Evolutionary conservation across 2,329 filamentous ascomycete genomes (phyloP).

Genomic region (Colletotrichum simmondsii): DNA sequence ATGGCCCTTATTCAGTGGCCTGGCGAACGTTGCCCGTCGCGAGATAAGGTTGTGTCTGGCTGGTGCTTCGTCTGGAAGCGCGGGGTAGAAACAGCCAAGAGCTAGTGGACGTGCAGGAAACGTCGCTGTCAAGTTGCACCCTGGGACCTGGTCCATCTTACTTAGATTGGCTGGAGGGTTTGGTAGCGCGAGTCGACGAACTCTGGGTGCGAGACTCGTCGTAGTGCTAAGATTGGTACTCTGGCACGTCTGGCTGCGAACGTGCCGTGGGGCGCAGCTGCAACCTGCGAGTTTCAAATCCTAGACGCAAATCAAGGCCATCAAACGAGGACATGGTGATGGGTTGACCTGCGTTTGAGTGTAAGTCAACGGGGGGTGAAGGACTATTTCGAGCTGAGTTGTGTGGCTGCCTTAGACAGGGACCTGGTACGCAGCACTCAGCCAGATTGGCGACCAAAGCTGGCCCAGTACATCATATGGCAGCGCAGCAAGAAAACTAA

Average conservation of each 20-base stretch:
- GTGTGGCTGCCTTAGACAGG: background rate
- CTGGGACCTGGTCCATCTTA: background rate
- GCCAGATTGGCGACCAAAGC: background rate
- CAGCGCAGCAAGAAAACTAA: background rate
- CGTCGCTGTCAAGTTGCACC: background rate
- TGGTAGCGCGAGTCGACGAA: background rate
- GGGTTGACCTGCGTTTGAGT: background rate
- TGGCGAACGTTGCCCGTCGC: background rate
- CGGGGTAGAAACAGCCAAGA: conserved; percentile 17
- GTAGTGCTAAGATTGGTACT: background rate
- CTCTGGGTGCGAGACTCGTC: background rate
- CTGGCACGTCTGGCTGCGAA: background rate
- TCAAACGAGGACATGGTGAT: background rate
- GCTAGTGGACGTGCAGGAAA: background rate
- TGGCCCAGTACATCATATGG: too few species aligned
- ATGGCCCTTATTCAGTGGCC: conserved; percentile 5
- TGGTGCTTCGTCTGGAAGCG: background rate
- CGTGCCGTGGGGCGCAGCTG: conserved; percentile 1
- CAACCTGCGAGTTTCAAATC: conserved; percentile 1
- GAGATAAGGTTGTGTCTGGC: conserved; percentile 20
- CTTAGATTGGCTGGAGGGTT: background rate
- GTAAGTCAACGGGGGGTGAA: background rate
- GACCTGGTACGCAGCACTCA: background rate
- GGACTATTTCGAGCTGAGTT: conserved; percentile 6
- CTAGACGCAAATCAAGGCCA: background rate